phyloP scores from a whole-genome alignment of 805 yeast genomes.

The Candida berthetii region DNA sequence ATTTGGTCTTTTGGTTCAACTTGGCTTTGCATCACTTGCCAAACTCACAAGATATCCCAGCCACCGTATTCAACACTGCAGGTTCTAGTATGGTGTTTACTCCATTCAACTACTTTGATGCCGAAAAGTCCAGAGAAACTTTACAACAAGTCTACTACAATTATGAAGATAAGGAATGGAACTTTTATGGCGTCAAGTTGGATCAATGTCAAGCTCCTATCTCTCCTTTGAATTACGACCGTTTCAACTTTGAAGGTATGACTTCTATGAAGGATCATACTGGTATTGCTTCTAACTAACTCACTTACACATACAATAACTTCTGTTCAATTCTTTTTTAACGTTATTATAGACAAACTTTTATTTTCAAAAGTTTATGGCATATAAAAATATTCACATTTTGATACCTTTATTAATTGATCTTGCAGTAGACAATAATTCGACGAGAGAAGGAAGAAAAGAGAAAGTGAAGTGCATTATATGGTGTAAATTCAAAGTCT shows the following conservation, averaged over 20 bases:
- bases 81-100: constrained; percentile 17
- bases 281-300: no score
- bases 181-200: constrained; percentile 16
- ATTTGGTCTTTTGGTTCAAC: constrained; percentile 23
- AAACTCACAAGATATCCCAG: constrained; percentile 23
- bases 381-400: no score
- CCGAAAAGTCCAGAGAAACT: constrained; percentile 17
- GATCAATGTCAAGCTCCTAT: constrained; percentile 12
- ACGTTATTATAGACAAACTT: no score
- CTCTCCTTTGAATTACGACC: constrained; percentile 9
- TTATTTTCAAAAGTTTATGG: no score
- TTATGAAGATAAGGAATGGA: constrained; percentile 16
- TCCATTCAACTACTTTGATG: constrained; percentile 22
- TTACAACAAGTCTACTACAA: constrained; percentile 16
- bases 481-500: no score
- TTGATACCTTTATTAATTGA: no score
- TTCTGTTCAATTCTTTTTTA: no score
- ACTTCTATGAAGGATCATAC: constrained; percentile 11
- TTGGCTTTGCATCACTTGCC: constrained; percentile 23
- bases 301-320: no score
- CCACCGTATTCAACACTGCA: constrained; percentile 21
- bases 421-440: no score
- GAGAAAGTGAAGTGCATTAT: no score
- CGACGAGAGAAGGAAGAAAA: no score
- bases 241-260: constrained; percentile 17